Conservation (phyloP, 208 protist species). For the Crithidia mellificae region DNA sequence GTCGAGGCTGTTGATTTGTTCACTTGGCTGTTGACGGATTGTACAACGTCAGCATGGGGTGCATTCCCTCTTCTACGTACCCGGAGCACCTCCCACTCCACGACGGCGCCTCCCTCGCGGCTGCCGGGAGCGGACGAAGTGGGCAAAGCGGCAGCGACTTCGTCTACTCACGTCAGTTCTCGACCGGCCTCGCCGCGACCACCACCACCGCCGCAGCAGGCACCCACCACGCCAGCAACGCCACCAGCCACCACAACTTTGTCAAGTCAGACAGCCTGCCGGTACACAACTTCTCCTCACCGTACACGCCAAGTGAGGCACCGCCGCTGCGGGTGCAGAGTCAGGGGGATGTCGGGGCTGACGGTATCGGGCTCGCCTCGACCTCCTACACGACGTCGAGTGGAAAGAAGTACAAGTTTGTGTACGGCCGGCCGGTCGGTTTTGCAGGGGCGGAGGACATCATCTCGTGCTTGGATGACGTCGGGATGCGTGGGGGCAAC, state of each 20-base stretch:
- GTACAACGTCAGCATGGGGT: not conserved
- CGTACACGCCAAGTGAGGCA: not conserved
- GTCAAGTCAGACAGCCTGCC: not conserved
- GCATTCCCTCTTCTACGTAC: slow-evolving; percentile 15
- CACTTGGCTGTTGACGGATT: not conserved
- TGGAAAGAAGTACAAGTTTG: slow-evolving; percentile 9
- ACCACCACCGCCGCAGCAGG: no score
- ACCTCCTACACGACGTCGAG: slow-evolving; percentile 13
- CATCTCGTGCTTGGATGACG: slow-evolving; percentile 20
- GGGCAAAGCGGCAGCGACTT: slow-evolving; percentile 1
- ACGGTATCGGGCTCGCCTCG: slow-evolving; percentile 2
- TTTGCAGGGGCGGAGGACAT: slow-evolving; percentile 21
- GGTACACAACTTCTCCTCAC: no score
- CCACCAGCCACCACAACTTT: not conserved
- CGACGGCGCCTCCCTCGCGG: not conserved
- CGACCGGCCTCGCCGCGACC: not conserved
- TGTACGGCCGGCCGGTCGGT: slow-evolving; percentile 16
- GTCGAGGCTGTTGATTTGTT: no score
- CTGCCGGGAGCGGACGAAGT: not conserved
- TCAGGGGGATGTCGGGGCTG: not conserved
- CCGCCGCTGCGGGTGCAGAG: slow-evolving; percentile 5
- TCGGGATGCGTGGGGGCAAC: slow-evolving; percentile 13
- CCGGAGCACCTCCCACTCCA: slow-evolving; percentile 11
- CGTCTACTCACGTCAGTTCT: not conserved
- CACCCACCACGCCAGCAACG: not conserved